phyloP scores from a whole-genome alignment of 2,329 filamentous ascomycete genomes.

The Diplodia seriata region DNA sequence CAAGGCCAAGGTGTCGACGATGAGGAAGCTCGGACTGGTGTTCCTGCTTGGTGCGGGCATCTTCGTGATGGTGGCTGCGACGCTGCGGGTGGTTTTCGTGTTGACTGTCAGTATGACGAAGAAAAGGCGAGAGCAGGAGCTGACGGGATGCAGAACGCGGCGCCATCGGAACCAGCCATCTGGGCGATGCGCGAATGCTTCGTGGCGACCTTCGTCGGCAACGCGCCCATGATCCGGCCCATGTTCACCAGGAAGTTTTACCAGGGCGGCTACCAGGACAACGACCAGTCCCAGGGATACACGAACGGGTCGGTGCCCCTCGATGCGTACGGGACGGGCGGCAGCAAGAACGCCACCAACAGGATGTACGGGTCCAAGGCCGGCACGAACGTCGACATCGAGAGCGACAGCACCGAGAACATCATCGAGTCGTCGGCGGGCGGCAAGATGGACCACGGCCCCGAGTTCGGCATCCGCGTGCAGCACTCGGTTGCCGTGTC shows the following conservation, averaged over 20 bases:
- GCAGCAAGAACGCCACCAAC: neutral
- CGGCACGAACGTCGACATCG: slow-evolving; percentile 4
- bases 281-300: slow-evolving; percentile 14
- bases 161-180: slow-evolving; percentile 39
- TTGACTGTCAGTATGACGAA: slow-evolving; percentile 39
- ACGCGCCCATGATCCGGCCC: slow-evolving; percentile 48
- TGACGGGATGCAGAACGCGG: slow-evolving; percentile 27
- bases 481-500: slow-evolving; percentile 8
- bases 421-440: neutral
- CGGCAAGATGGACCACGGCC: neutral
- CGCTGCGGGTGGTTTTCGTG: slow-evolving; percentile 41
- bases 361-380: neutral
- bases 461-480: slow-evolving; percentile 6
- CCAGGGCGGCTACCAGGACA: slow-evolving; percentile 9
- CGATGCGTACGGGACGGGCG: slow-evolving; percentile 4
- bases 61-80: slow-evolving; percentile 46
- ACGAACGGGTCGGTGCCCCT: slow-evolving; percentile 12
- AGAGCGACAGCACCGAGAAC: slow-evolving; percentile 10
- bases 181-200: slow-evolving; percentile 52
- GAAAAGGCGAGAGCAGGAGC: too few species aligned
- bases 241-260: slow-evolving; percentile 35
- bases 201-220: slow-evolving; percentile 48
- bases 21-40: slow-evolving; percentile 43
- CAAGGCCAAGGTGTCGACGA: slow-evolving; percentile 40
- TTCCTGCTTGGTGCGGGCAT: slow-evolving; percentile 45